A percentile compares a stretch with the other conserved stretches of the same genome.
These are phyloP conservation scores for Bipolaris bicolor DNA, from an alignment of 2,329 filamentous ascomycete genomes.

Conservation along the genomic window DNA sequence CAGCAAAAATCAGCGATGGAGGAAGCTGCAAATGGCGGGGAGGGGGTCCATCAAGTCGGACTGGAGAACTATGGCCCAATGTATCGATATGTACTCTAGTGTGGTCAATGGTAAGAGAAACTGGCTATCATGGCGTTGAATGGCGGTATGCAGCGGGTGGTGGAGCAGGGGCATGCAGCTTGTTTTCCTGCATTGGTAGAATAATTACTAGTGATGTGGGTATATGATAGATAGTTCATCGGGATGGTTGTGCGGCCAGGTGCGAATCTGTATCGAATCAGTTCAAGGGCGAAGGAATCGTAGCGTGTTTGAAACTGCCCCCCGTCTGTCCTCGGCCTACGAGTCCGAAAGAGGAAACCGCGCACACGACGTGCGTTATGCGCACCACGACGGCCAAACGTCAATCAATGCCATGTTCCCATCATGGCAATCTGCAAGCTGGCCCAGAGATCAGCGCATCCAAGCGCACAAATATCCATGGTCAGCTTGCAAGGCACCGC, in stretches of 20 bases:
- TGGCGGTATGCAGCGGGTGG: not conserved
- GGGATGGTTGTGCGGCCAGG: not conserved
- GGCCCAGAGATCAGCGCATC: not conserved
- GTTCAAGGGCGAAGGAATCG: slow-evolving; percentile 1
- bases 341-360: slow-evolving; percentile 12
- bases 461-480: not conserved
- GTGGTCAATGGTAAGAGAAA: not conserved
- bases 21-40: slow-evolving; percentile 24
- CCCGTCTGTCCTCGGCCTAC: not conserved
- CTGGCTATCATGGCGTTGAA: not conserved
- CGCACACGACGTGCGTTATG: slow-evolving; percentile 13
- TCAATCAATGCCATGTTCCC: not conserved
- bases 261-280: slow-evolving; percentile 7
- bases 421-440: not conserved
- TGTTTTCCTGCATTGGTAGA: not conserved
- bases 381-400: not conserved
- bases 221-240: not conserved
- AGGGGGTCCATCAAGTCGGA: slow-evolving; percentile 22
- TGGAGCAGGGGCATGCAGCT: no score
- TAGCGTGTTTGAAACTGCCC: slow-evolving; percentile 2
- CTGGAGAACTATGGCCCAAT: slow-evolving; percentile 45
- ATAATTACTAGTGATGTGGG: slow-evolving; percentile 2
- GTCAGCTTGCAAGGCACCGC: not conserved
- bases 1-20: slow-evolving; percentile 33
- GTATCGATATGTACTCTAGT: slow-evolving; percentile 39